Base-by-base conservation (phyloP, 768 basidiomycete genomes). In the Boletus reticulatus region DNA sequence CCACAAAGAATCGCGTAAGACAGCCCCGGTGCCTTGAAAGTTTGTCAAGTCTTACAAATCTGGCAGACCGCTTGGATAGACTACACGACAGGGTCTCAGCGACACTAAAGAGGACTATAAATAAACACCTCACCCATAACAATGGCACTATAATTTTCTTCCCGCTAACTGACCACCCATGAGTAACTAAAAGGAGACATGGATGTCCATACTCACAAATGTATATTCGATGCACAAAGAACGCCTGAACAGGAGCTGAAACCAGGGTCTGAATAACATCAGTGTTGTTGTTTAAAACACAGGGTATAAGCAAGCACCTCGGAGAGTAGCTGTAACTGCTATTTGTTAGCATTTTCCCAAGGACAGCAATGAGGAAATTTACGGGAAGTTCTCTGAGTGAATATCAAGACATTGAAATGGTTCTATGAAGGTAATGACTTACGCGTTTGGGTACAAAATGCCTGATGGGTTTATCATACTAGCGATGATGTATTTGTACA, bases 351-450 rank as follows among this genome's bases (percentile, higher is more conserved):
- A 11, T 14, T 5, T 0, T 16, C 38, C 4, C 24, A 20, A 22
- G n/a, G 3, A 39, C 1, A 0, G 39, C 14, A 27, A 10, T 6
- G 6, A 45, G 14, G 13, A 2, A 14, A 39, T 61, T 46, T 49
- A 63, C 61, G 0, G 43, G 2, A 4, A 55, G 8, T 4, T 62
- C 57, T 0, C 61, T 63, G 12, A 3, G n/a, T 44, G 22, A 11
- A 9, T 4, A 20, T 49, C 14, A 24, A 31, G 8, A 8, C 8
- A 1, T 1, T 24, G 24, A 19, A 27, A 34, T 3, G 3, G 6
- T 0, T 4, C n/a, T 36, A 5, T 38, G 10, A 31, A 14, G 13
- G 3, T 2, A 13, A 19, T 8, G 4, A 48, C 62, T 56, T 34
- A 64, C 53, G 34, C 37, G 32, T 4, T 17, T 0, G 4, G 12